phyloP scores from a whole-genome alignment of 257 asterid genomes.

The Linaria vulgaris region DNA sequence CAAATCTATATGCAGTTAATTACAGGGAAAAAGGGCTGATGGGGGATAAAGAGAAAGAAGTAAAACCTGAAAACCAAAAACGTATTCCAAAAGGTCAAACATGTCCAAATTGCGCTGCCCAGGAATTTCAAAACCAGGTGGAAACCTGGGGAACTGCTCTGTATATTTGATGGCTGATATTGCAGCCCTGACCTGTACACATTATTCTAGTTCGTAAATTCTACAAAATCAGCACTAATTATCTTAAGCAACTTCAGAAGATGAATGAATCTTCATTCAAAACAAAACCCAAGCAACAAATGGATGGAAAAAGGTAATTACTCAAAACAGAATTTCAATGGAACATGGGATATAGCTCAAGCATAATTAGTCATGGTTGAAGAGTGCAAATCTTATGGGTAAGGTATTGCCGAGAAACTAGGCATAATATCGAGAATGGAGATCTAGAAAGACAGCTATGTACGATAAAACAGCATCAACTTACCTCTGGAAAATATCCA shows the following conservation, averaged over 20 bases:
- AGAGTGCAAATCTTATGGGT: conserved; percentile 11
- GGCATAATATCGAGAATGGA: background rate
- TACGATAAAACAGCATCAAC: conserved; percentile 24
- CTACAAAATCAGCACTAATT: conserved; percentile 7
- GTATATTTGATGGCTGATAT: conserved; percentile 72
- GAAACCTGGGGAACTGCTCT: conserved; percentile 84
- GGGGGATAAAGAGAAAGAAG: conserved; percentile 16
- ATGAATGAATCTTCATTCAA: conserved; percentile 13
- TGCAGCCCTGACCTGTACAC: conserved; percentile 77
- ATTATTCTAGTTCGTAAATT: conserved; percentile 20
- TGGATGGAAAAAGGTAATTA: background rate
- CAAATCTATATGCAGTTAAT: conserved; percentile 6
- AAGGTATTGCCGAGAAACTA: conserved; percentile 7
- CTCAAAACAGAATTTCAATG: background rate
- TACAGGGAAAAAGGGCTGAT: background rate
- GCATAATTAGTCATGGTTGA: conserved; percentile 1
- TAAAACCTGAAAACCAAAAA: conserved; percentile 91
- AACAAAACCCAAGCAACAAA: background rate
- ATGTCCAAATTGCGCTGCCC: conserved; percentile 78
- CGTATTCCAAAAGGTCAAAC: conserved; percentile 93
- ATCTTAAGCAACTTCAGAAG: conserved; percentile 14
- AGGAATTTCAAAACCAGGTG: conserved; percentile 60
- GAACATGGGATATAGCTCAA: conserved; percentile 12
- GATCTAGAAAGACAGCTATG: conserved; percentile 3
- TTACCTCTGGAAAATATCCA: conserved; percentile 92